Conservation (phyloP, 2,329 filamentous ascomycete species). For the Colletotrichum sp. region DNA sequence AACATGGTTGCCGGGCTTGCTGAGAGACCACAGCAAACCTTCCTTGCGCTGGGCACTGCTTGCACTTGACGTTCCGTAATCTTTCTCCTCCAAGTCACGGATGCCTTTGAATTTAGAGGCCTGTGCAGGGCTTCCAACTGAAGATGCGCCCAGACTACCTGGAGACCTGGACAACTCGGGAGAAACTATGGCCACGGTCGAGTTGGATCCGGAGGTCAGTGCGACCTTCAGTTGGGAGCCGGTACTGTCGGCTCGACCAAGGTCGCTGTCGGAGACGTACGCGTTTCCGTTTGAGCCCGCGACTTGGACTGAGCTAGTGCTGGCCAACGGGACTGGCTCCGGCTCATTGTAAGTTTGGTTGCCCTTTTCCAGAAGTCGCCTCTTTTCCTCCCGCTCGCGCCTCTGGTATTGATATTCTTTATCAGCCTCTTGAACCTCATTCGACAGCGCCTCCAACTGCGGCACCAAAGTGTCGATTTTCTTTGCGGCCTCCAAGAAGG, state of each 20-base stretch:
- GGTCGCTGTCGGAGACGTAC: constrained; percentile 68
- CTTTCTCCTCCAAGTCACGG: constrained; percentile 87
- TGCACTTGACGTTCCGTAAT: constrained; percentile 55
- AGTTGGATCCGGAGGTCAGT: constrained; percentile 47
- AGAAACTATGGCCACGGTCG: constrained; percentile 31
- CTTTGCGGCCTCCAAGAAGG: constrained; percentile 82
- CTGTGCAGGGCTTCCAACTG: constrained; percentile 56
- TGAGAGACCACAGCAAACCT: constrained; percentile 92
- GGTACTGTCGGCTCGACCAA: constrained; percentile 76
- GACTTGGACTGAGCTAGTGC: constrained; percentile 34
- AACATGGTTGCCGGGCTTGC: constrained; percentile 89
- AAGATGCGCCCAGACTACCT: constrained; percentile 53
- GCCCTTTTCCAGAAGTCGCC: constrained; percentile 87
- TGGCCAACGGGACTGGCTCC: constrained; percentile 56
- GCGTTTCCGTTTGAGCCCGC: constrained; percentile 48
- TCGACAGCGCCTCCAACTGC: constrained; percentile 85
- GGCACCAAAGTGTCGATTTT: constrained; percentile 87
- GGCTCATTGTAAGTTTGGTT: constrained; percentile 76
- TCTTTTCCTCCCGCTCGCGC: constrained; percentile 94
- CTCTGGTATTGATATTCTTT: constrained; percentile 97
- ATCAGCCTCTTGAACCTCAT: constrained; percentile 90
- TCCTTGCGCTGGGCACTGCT: constrained; percentile 82
- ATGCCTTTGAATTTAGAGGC: constrained; percentile 83
- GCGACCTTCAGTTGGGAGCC: constrained; percentile 68
- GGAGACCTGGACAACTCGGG: constrained; percentile 62